Conservation (phyloP, 495 filamentous ascomycete genomes). For the Corynascus novoguineensis region DNA sequence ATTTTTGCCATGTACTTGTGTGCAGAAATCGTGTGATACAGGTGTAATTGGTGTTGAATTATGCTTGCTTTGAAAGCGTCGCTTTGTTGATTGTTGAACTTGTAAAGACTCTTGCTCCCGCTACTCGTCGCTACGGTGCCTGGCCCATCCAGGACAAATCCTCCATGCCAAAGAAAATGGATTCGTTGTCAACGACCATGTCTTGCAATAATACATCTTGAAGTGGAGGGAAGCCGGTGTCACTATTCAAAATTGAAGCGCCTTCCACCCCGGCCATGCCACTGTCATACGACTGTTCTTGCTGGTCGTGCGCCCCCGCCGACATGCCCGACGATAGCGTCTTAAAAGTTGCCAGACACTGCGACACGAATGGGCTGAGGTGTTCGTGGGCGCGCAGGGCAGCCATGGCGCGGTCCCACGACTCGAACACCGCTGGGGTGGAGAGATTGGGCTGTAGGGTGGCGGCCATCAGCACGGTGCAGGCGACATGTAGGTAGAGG, state of each 20-base stretch:
- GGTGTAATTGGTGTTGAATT: too few species aligned
- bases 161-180: not conserved
- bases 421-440: not conserved
- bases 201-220: not conserved
- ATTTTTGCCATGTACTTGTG: too few species aligned
- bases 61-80: too few species aligned
- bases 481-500: not conserved
- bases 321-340: not conserved
- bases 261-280: not conserved
- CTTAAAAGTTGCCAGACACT: not conserved
- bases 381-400: constrained; percentile 1
- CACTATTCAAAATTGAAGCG: not conserved
- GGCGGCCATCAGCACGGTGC: not conserved
- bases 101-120: too few species aligned
- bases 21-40: too few species aligned
- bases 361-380: not conserved
- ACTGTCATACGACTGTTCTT: not conserved
- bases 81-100: too few species aligned
- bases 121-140: not conserved
- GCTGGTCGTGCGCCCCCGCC: too few species aligned
- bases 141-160: not conserved
- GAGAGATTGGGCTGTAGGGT: not conserved
- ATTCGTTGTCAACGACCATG: not conserved
- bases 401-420: not conserved
- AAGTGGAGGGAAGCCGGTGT: not conserved